Conservation (phyloP, 2,329 filamentous ascomycete species). For the Colletotrichum lini region DNA sequence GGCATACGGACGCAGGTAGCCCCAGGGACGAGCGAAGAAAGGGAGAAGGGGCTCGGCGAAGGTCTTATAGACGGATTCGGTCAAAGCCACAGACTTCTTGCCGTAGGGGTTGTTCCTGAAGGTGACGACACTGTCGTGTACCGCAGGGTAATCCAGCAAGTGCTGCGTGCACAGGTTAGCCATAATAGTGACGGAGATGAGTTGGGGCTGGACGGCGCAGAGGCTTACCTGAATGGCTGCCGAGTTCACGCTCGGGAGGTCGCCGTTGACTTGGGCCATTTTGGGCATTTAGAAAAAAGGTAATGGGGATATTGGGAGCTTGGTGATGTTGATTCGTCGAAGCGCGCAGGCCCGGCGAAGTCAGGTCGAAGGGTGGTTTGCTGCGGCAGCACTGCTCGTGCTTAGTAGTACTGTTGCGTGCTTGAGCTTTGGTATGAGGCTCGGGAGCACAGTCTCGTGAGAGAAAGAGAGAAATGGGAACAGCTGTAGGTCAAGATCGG, state of each 20-base stretch:
- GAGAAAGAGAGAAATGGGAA: background rate
- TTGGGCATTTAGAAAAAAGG: slow-evolving; percentile 40
- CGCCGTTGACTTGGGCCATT: slow-evolving; percentile 67
- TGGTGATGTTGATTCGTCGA: slow-evolving; percentile 8
- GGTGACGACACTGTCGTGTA: slow-evolving; percentile 82
- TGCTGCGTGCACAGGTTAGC: slow-evolving; percentile 69
- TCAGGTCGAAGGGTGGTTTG: slow-evolving; percentile 1
- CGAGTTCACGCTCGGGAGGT: slow-evolving; percentile 61
- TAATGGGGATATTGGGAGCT: background rate
- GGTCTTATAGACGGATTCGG: slow-evolving; percentile 81
- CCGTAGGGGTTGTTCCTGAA: slow-evolving; percentile 88
- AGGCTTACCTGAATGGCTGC: slow-evolving; percentile 65
- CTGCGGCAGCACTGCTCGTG: slow-evolving; percentile 12
- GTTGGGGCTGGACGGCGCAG: background rate
- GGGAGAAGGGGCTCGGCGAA: slow-evolving; percentile 85
- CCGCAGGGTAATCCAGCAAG: slow-evolving; percentile 85
- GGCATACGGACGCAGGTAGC: slow-evolving; percentile 88
- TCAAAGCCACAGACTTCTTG: slow-evolving; percentile 83
- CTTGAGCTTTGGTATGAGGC: background rate
- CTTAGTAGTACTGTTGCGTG: background rate
- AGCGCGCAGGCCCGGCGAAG: slow-evolving; percentile 4
- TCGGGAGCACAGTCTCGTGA: background rate
- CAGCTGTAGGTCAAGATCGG: background rate
- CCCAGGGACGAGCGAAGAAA: slow-evolving; percentile 83
- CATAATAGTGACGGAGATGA: background rate